phyloP scores from a whole-genome alignment of 176 grass and related monocot genomes.

The Paspalum vaginatum region DNA sequence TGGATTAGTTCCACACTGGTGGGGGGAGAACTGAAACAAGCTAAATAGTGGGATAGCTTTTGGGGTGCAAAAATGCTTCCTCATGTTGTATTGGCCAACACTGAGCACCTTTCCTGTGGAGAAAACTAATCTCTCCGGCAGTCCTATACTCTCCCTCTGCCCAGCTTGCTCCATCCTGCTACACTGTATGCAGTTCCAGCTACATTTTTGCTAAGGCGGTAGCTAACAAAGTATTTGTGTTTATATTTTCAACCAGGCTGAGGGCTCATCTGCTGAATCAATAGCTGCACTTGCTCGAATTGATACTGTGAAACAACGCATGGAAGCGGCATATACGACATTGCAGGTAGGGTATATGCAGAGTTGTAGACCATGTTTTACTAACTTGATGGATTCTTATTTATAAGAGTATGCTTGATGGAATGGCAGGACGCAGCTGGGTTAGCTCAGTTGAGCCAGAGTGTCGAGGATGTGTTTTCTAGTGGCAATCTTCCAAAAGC shows the following conservation, averaged over 20 bases:
- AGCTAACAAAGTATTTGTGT: constrained; percentile 24
- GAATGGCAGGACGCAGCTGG: constrained; percentile 91
- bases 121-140: neutral
- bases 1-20: too few species aligned
- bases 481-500: constrained; percentile 94
- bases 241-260: constrained; percentile 64
- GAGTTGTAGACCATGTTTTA: constrained; percentile 23
- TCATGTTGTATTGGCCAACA: too few species aligned
- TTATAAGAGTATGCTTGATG: constrained; percentile 17
- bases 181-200: neutral
- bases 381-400: neutral
- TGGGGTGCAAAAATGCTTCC: too few species aligned
- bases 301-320: constrained; percentile 93
- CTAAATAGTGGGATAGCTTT: too few species aligned
- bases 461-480: constrained; percentile 99
- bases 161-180: neutral
- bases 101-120: neutral
- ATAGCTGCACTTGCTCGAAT: constrained; percentile 87
- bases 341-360: constrained; percentile 66
- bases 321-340: constrained; percentile 93
- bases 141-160: neutral
- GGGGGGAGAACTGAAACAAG: too few species aligned
- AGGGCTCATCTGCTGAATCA: constrained; percentile 95
- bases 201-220: constrained; percentile 1
- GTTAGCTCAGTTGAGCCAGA: constrained; percentile 90